These are phyloP conservation scores for Mycena epipterygia DNA, from an alignment of 768 basidiomycete species.

Conservation along the genomic window DNA sequence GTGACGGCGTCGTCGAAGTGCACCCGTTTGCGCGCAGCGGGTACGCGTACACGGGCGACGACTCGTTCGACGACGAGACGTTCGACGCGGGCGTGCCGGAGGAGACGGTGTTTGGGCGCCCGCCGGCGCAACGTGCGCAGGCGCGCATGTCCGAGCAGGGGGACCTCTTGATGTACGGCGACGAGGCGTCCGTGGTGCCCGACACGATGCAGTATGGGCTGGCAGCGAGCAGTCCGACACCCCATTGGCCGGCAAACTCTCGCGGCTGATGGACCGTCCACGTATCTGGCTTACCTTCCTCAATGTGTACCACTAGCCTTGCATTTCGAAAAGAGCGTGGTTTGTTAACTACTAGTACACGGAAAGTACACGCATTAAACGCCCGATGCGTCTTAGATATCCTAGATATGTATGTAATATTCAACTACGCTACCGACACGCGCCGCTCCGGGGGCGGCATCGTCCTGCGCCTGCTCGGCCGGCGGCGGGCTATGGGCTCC, in stretches of 20 bases:
- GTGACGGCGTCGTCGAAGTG: slow-evolving; percentile 57
- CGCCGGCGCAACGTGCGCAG: slow-evolving; percentile 62
- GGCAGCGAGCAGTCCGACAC: slow-evolving; percentile 32
- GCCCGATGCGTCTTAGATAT: not conserved
- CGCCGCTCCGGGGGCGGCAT: not conserved
- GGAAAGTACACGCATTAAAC: not conserved
- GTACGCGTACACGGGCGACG: slow-evolving; percentile 56
- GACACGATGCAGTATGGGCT: slow-evolving; percentile 35
- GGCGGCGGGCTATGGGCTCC: slow-evolving; percentile 18
- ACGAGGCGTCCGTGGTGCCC: slow-evolving; percentile 67
- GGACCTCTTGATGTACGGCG: slow-evolving; percentile 72
- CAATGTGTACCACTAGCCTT: too few relatives aligned
- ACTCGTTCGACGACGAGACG: slow-evolving; percentile 68
- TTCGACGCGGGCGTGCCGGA: slow-evolving; percentile 64
- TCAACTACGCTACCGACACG: not conserved
- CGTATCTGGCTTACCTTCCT: not conserved
- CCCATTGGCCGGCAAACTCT: slow-evolving; percentile 16
- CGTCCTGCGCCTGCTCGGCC: slow-evolving; percentile 28
- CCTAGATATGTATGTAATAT: too few relatives aligned
- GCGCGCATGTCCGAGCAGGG: slow-evolving; percentile 70
- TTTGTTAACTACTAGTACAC: not conserved
- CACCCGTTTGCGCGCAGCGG: slow-evolving; percentile 68
- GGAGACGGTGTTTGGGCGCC: slow-evolving; percentile 82
- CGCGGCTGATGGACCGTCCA: slow-evolving; percentile 21
- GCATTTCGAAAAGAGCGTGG: not conserved